phyloP scores from a whole-genome alignment of 78 protist species.

The Creolimax fragrantissima region DNA sequence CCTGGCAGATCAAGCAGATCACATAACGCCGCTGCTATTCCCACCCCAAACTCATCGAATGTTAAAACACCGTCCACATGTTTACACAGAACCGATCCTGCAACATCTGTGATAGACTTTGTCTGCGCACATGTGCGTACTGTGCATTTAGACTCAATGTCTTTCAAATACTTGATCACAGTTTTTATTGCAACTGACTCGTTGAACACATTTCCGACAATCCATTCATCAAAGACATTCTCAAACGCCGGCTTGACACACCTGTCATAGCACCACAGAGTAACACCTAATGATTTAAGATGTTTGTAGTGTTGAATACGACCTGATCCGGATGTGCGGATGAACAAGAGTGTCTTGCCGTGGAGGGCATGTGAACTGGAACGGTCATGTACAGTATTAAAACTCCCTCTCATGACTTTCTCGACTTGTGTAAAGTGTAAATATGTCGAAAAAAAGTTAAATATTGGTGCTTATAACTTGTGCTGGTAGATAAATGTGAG shows the following conservation, averaged over 20 bases:
- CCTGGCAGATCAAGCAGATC: neutral
- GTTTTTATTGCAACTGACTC: neutral
- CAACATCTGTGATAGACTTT: too few species aligned
- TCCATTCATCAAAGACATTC: neutral
- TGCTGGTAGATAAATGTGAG: too few species aligned
- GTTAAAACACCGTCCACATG: neutral
- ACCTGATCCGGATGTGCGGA: neutral
- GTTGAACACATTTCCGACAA: constrained; percentile 10
- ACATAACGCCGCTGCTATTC: neutral
- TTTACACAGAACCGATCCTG: too few species aligned
- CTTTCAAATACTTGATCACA: neutral
- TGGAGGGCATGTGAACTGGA: neutral
- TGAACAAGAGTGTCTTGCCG: neutral
- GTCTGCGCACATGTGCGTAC: neutral
- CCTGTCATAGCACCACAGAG: neutral
- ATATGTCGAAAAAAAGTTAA: too few species aligned
- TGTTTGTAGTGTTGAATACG: neutral
- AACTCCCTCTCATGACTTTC: too few species aligned
- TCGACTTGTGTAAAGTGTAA: too few species aligned
- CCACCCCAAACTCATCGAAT: constrained; percentile 7
- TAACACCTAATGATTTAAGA: neutral
- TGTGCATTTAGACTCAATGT: neutral
- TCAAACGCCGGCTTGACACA: neutral
- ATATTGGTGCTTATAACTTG: too few species aligned
- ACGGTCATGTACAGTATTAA: too few species aligned